phyloP scores from a whole-genome alignment of 2,329 filamentous ascomycete genomes.

The Alternaria ventricosa region DNA sequence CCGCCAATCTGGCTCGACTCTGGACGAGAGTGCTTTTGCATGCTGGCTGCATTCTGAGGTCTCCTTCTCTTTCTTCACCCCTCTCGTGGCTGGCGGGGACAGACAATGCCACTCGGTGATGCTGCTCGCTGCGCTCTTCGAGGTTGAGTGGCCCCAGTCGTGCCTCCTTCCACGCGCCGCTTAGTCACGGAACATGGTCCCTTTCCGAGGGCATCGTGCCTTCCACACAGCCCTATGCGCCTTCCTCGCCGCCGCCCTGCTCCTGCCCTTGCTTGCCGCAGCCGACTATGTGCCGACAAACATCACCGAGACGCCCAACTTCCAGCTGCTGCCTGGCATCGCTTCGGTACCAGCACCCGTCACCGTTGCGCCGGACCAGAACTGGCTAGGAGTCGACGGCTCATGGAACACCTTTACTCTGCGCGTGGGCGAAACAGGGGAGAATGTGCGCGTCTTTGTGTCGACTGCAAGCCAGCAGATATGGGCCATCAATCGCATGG shows the following conservation, averaged over 20 bases:
- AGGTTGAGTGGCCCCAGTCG: slow-evolving; percentile 31
- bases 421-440: slow-evolving; percentile 61
- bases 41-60: slow-evolving; percentile 1
- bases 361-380: slow-evolving; percentile 45
- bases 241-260: slow-evolving; percentile 19
- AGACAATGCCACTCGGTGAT: slow-evolving; percentile 36
- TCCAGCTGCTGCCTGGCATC: slow-evolving; percentile 23
- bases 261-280: slow-evolving; percentile 28
- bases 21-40: slow-evolving; percentile 22
- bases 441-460: slow-evolving; percentile 63
- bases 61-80: slow-evolving; percentile 14
- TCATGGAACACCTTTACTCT: slow-evolving; percentile 73
- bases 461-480: slow-evolving; percentile 75
- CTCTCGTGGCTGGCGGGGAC: slow-evolving; percentile 20
- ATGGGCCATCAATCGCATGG: slow-evolving; percentile 63
- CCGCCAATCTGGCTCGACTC: slow-evolving; percentile 37
- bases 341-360: slow-evolving; percentile 39
- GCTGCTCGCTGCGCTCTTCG: slow-evolving; percentile 25
- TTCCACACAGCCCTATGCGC: slow-evolving; percentile 19
- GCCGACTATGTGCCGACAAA: slow-evolving; percentile 31
- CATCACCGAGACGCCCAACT: slow-evolving; percentile 26
- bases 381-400: slow-evolving; percentile 48
- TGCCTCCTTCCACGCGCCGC: slow-evolving; percentile 23
- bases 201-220: slow-evolving; percentile 24
- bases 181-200: slow-evolving; percentile 34